These are phyloP conservation scores for Onygenales sp. DNA, from an alignment of 2,329 filamentous ascomycete genomes.

Conservation along the genomic window DNA sequence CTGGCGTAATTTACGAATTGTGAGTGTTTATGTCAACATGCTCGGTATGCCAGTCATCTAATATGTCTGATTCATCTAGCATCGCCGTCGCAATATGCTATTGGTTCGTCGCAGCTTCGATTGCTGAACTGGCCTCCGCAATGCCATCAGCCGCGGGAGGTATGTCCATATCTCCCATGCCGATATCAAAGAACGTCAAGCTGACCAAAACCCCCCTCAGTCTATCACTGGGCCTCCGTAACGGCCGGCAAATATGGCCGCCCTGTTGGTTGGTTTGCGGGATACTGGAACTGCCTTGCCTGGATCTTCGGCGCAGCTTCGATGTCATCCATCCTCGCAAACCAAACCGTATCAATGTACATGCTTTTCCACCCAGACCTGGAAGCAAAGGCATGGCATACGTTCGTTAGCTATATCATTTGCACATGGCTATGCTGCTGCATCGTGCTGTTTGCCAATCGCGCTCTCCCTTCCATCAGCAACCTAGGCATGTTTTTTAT, in stretches of 20 bases:
- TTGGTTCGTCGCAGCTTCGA: constrained; percentile 48
- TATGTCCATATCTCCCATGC: constrained; percentile 13
- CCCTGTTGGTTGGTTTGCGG: constrained; percentile 38
- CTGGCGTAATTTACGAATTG: constrained; percentile 56
- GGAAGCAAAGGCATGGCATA: constrained; percentile 45
- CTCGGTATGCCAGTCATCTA: constrained; percentile 4
- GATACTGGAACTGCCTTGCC: constrained; percentile 36
- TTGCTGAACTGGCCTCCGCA: constrained; percentile 52
- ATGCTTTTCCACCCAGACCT: constrained; percentile 48
- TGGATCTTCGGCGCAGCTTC: constrained; percentile 56
- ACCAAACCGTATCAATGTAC: constrained; percentile 54
- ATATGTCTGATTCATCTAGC: constrained; percentile 15
- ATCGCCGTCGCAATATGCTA: constrained; percentile 43
- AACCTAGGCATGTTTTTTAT: constrained; percentile 50
- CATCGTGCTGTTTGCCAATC: constrained; percentile 49
- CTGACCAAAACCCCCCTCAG: constrained; percentile 14
- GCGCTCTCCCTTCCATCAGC: constrained; percentile 41
- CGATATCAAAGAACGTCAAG: not conserved
- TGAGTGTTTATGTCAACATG: constrained; percentile 13
- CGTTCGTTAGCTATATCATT: constrained; percentile 49
- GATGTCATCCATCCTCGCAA: constrained; percentile 49
- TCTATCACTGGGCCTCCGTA: constrained; percentile 54
- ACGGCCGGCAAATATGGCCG: constrained; percentile 49
- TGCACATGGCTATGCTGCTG: constrained; percentile 45
- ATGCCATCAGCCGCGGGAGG: constrained; percentile 51